These are phyloP conservation scores for Hura crepitans DNA, from an alignment of 441 rosid genomes.

Conservation along the genomic window DNA sequence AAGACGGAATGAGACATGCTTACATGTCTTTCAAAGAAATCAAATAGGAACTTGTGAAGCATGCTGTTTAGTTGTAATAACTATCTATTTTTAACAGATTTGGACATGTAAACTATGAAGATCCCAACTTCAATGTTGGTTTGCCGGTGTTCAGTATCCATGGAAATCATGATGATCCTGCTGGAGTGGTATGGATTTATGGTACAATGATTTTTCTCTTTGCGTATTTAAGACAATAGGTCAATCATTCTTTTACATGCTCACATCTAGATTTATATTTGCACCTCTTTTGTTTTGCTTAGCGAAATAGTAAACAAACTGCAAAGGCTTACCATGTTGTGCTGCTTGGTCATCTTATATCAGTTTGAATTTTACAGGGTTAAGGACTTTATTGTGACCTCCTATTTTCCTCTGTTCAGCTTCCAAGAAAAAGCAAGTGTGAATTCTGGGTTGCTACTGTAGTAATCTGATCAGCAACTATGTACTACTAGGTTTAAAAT, in stretches of 20 bases:
- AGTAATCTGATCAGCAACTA: neutral
- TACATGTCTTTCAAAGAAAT: neutral
- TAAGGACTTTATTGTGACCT: neutral
- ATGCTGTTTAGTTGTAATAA: conserved; percentile 8
- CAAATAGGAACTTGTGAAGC: neutral
- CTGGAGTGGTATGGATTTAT: conserved; percentile 88
- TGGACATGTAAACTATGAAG: conserved; percentile 98
- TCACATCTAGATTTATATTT: neutral
- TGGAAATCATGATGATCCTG: conserved; percentile 99
- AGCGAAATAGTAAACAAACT: neutral
- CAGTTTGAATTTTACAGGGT: neutral
- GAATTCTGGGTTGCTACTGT: neutral
- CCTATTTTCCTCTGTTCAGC: neutral
- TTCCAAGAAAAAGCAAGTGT: neutral
- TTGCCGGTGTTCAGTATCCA: conserved; percentile 95
- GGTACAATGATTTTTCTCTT: conserved; percentile 11
- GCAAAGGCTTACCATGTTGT: neutral
- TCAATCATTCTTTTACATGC: neutral
- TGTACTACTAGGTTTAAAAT: neutral
- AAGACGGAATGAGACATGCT: neutral
- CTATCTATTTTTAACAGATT: conserved; percentile 48
- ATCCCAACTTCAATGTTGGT: conserved; percentile 95
- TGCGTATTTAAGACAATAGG: conserved; percentile 8
- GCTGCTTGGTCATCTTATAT: neutral
- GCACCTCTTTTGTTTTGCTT: neutral